Conservation (phyloP, 2,329 filamentous ascomycete genomes). For the Knufia petricola region DNA sequence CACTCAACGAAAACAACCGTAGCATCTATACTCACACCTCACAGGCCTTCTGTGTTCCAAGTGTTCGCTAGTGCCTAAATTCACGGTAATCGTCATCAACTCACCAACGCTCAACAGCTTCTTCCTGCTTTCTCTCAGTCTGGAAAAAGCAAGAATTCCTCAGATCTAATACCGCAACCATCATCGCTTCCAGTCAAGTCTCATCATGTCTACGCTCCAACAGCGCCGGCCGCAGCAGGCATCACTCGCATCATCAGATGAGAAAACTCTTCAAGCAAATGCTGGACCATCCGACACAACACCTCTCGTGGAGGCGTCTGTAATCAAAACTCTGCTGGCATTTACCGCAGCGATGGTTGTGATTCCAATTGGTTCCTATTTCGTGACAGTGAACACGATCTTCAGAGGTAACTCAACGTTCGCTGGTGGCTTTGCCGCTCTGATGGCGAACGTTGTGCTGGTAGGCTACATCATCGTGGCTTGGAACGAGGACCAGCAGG, state of each 20-base stretch:
- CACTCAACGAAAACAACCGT: no score
- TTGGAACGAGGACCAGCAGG: slow-evolving; percentile 75
- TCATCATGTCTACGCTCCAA: slow-evolving; percentile 9
- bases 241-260: neutral
- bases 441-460: slow-evolving; percentile 85
- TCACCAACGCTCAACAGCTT: no score
- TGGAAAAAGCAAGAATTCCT: no score
- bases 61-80: no score
- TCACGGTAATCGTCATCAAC: no score
- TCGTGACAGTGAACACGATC: slow-evolving; percentile 62
- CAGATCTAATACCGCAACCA: no score
- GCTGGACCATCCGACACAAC: slow-evolving; percentile 34
- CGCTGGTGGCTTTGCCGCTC: slow-evolving; percentile 72
- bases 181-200: no score
- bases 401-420: slow-evolving; percentile 82
- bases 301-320: slow-evolving; percentile 35
- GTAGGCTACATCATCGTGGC: slow-evolving; percentile 86
- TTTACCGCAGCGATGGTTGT: slow-evolving; percentile 91
- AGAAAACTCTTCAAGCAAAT: slow-evolving; percentile 4
- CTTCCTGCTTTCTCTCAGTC: neutral
- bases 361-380: slow-evolving; percentile 81
- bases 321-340: slow-evolving; percentile 79
- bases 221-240: slow-evolving; percentile 3
- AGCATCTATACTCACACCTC: no score
- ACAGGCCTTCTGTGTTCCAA: no score